Conservation (phyloP, 1,284 basidiomycete species). For the Chiua sp. region DNA sequence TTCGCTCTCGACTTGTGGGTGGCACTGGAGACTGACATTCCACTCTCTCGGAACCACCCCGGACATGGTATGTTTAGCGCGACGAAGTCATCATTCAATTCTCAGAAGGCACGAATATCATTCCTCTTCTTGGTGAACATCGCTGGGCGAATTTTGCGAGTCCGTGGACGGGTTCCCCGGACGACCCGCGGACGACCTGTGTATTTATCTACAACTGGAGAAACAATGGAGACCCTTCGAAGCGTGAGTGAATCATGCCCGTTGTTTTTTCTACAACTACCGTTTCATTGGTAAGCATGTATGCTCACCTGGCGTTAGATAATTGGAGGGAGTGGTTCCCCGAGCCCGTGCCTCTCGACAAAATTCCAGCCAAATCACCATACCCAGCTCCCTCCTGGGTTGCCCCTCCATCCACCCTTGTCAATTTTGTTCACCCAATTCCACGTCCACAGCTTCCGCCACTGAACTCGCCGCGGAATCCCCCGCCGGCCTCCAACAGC, state of each 20-base stretch:
- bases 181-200: constrained; percentile 23
- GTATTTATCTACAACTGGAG: constrained; percentile 38
- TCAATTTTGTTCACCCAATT: constrained; percentile 29
- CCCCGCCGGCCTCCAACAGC: too few relatives aligned
- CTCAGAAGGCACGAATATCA: constrained; percentile 25
- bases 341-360: background rate
- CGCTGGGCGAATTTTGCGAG: constrained; percentile 13
- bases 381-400: constrained; percentile 36
- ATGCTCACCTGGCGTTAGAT: constrained; percentile 17
- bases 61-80: constrained; percentile 21
- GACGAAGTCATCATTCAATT: constrained; percentile 38
- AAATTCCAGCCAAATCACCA: constrained; percentile 27
- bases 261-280: background rate
- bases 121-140: constrained; percentile 37
- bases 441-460: constrained; percentile 16
- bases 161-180: background rate
- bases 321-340: constrained; percentile 33
- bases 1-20: background rate
- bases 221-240: constrained; percentile 36
- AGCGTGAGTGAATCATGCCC: constrained; percentile 26
- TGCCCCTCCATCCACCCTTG: constrained; percentile 20
- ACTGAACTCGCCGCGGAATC: background rate
- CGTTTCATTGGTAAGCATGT: background rate
- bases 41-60: background rate
- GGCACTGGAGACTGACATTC: constrained; percentile 2